These are phyloP conservation scores for Floccularia luteovirens DNA, from an alignment of 768 basidiomycete species.

Conservation along the genomic window DNA sequence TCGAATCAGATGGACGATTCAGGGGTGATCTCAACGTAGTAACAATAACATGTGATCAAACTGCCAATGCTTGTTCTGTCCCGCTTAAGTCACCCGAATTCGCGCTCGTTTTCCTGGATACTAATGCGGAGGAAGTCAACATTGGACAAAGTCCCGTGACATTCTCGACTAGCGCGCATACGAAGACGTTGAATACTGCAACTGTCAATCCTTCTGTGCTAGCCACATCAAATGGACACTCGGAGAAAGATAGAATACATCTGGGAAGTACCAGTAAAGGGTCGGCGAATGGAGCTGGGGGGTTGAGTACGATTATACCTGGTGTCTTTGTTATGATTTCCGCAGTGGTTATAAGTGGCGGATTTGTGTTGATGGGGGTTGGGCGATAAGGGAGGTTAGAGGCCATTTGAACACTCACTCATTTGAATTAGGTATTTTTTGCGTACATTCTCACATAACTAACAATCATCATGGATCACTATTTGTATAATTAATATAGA, in stretches of 20 bases:
- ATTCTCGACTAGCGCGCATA: constrained; percentile 52
- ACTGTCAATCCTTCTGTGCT: constrained; percentile 48
- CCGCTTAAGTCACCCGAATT: constrained; percentile 48
- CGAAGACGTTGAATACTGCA: constrained; percentile 45
- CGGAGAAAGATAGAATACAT: constrained; percentile 15
- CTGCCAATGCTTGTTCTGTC: constrained; percentile 53
- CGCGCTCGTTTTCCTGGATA: constrained; percentile 58
- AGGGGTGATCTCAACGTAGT: constrained; percentile 40
- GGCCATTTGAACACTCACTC: too few species aligned
- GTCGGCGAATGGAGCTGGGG: constrained; percentile 12
- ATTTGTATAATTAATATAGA: too few species aligned
- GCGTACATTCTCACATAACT: too few species aligned
- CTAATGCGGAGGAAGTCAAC: constrained; percentile 22
- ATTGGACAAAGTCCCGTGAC: constrained; percentile 18
- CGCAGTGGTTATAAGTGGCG: background rate
- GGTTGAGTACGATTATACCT: background rate
- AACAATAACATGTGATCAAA: constrained; percentile 49
- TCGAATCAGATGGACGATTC: constrained; percentile 60
- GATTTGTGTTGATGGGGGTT: background rate
- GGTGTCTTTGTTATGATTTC: background rate
- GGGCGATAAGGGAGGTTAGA: too few species aligned
- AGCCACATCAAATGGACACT: constrained; percentile 43
- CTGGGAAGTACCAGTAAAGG: constrained; percentile 25
- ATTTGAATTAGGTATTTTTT: too few species aligned
- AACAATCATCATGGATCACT: too few species aligned